Percentiles rank a stretch among this genome's conserved stretches.
These are phyloP conservation scores for Fusarium chlamydosporum DNA, from an alignment of 2,329 filamentous ascomycete species.

Conservation along the genomic window DNA sequence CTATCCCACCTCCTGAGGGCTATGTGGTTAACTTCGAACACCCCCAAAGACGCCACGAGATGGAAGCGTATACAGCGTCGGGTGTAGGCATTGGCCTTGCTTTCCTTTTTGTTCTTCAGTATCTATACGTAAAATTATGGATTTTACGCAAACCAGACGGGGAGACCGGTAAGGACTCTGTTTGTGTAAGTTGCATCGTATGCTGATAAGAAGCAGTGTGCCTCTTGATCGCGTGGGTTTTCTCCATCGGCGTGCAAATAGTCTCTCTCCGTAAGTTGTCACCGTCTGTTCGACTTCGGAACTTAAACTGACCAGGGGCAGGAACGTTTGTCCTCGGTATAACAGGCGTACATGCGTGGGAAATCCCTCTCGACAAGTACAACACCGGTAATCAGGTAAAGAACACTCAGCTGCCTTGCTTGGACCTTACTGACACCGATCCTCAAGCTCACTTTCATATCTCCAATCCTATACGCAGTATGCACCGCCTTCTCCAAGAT, in stretches of 20 bases:
- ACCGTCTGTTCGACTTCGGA: not conserved
- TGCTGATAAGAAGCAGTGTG: slow-evolving; percentile 33
- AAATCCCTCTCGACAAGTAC: slow-evolving; percentile 47
- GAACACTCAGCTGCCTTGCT: accelerated
- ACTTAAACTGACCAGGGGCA: not conserved
- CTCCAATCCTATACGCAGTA: slow-evolving; percentile 45
- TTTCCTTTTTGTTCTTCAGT: slow-evolving; percentile 45
- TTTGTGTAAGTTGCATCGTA: not conserved
- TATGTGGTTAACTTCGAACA: slow-evolving; percentile 55
- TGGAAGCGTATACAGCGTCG: slow-evolving; percentile 39
- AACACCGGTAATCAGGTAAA: slow-evolving; percentile 30
- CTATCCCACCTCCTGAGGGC: slow-evolving; percentile 48
- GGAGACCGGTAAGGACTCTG: slow-evolving; percentile 38
- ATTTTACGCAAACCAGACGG: slow-evolving; percentile 40
- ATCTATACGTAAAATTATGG: slow-evolving; percentile 48
- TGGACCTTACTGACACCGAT: not conserved
- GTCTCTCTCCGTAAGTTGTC: slow-evolving; percentile 35
- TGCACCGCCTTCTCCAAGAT: slow-evolving; percentile 56
- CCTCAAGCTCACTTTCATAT: slow-evolving; percentile 42
- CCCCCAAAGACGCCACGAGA: slow-evolving; percentile 47
- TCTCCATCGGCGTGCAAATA: slow-evolving; percentile 40
- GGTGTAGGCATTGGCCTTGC: slow-evolving; percentile 42
- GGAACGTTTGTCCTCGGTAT: slow-evolving; percentile 31
- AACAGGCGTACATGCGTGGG: slow-evolving; percentile 54
- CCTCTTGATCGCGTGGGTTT: slow-evolving; percentile 42